Conservation (phyloP, 1,284 basidiomycete species). For the Quambalaria eucalypti region DNA sequence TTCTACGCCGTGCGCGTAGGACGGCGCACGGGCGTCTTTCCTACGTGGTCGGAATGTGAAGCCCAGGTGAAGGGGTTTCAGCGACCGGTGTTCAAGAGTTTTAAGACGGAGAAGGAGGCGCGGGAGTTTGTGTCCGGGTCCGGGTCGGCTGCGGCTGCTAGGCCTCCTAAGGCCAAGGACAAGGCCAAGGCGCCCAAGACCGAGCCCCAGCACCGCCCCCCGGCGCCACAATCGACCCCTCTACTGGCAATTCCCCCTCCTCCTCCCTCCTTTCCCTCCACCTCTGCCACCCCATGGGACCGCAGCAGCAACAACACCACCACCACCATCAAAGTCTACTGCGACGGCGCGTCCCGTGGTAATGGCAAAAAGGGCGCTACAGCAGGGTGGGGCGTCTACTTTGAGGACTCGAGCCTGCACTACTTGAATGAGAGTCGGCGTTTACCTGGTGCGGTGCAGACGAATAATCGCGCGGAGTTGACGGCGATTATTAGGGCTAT, state of each 20-base stretch:
- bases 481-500: slow-evolving; percentile 67
- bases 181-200: no score
- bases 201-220: no score
- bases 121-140: no score
- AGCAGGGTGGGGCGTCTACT: slow-evolving; percentile 41
- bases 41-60: slow-evolving; percentile 52
- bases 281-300: no score
- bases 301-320: no score
- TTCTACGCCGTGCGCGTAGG: neutral
- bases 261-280: no score
- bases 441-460: slow-evolving; percentile 66
- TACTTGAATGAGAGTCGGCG: slow-evolving; percentile 65
- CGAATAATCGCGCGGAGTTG: slow-evolving; percentile 78
- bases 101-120: slow-evolving; percentile 55
- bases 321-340: slow-evolving; percentile 65
- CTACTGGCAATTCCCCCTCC: no score
- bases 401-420: slow-evolving; percentile 9
- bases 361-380: slow-evolving; percentile 55
- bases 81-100: slow-evolving; percentile 59
- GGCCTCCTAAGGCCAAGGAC: no score
- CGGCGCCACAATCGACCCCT: no score
- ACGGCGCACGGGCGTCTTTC: neutral
- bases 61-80: slow-evolving; percentile 56
- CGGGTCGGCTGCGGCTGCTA: no score
- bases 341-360: slow-evolving; percentile 68